Evolutionary conservation across 2,329 filamentous ascomycete species (phyloP).

Genomic region (Fusarium longipes): DNA sequence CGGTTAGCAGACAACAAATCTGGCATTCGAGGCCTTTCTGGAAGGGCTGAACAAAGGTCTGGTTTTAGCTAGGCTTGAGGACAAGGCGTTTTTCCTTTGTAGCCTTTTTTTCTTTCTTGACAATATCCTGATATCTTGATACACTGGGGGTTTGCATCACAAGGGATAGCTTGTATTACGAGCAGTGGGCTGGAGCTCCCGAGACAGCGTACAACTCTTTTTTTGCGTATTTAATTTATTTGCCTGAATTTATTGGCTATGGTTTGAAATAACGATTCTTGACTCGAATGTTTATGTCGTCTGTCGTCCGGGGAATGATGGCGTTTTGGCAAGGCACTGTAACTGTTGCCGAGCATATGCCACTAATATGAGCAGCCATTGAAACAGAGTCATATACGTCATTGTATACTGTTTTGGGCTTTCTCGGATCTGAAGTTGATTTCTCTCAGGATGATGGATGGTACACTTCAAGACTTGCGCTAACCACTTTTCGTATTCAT

Average conservation of each 20-base stretch:
- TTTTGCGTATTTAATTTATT: constrained; percentile 42
- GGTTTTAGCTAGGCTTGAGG: constrained; percentile 34
- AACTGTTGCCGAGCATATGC: not conserved
- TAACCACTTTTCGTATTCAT: constrained; percentile 40
- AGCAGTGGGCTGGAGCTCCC: constrained; percentile 45
- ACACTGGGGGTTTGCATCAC: constrained; percentile 37
- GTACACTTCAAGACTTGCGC: constrained; percentile 11
- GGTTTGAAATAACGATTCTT: not conserved
- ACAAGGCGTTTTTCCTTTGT: constrained; percentile 41
- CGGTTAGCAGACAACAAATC: constrained; percentile 34
- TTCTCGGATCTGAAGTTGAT: not conserved
- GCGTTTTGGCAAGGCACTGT: not conserved
- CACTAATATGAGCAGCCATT: not conserved
- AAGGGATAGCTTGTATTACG: constrained; percentile 34
- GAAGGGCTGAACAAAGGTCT: constrained; percentile 15
- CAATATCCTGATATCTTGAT: constrained; percentile 37
- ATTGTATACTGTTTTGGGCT: not conserved
- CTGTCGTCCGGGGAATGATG: constrained; percentile 9
- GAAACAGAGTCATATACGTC: constrained; percentile 7
- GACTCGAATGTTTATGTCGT: not conserved
- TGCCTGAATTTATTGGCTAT: constrained; percentile 29
- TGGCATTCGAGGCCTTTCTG: constrained; percentile 19
- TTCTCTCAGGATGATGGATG: not conserved
- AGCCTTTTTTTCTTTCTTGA: constrained; percentile 9
- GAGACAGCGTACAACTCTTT: constrained; percentile 30